Evolutionary conservation across 441 rosid species (phyloP).

Genomic region (Kokia cookei): DNA sequence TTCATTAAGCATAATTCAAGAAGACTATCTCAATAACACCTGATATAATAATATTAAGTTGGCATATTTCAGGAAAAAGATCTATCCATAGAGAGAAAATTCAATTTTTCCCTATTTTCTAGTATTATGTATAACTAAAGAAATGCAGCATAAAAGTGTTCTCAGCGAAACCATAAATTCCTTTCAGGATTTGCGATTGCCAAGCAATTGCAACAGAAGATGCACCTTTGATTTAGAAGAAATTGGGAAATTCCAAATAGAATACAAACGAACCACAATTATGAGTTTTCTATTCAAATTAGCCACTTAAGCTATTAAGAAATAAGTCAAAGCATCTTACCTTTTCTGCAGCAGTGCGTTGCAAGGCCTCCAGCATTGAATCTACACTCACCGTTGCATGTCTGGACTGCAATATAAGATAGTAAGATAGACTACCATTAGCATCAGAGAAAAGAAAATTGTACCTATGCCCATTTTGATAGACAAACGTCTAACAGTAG

Average conservation of each 20-base stretch:
- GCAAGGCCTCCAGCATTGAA: slow-evolving; percentile 83
- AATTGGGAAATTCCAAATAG: background rate
- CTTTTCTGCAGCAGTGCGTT: slow-evolving; percentile 56
- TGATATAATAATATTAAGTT: background rate
- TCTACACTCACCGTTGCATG: slow-evolving; percentile 82
- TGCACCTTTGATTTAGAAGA: background rate
- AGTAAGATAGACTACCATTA: slow-evolving; percentile 2
- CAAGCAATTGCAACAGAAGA: background rate
- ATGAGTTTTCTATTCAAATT: background rate
- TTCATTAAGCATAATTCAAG: background rate
- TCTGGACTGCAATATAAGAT: slow-evolving; percentile 43
- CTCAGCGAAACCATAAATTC: background rate
- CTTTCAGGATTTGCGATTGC: background rate
- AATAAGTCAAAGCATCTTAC: slow-evolving; percentile 22
- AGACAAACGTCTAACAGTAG: background rate
- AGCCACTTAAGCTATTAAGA: background rate
- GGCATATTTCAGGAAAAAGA: background rate
- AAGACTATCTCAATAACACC: background rate
- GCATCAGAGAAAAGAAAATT: background rate
- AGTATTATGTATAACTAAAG: background rate
- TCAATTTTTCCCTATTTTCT: background rate
- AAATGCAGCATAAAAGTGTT: background rate
- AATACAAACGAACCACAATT: background rate
- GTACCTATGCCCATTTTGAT: background rate
- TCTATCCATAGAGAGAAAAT: background rate